Conservation (phyloP, 108 stramenopile genomes). For the Epithemia pelagica region DNA sequence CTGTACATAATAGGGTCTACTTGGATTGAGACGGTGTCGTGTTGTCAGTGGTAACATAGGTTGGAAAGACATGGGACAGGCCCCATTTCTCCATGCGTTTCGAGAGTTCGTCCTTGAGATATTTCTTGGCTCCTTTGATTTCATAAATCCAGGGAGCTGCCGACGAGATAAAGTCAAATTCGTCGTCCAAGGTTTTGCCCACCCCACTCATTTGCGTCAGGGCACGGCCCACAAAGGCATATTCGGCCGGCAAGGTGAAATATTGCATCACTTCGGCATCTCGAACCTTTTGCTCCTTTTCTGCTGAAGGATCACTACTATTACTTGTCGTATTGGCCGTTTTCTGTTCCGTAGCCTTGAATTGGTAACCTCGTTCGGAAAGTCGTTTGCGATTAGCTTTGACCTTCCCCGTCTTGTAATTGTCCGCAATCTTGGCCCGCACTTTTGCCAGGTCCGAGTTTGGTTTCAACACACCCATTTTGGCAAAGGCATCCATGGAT, state of each 20-base stretch:
- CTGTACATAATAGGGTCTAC: too few species aligned
- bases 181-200: conserved; percentile 66
- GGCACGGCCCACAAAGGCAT: conserved; percentile 83
- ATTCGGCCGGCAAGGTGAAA: conserved; percentile 77
- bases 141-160: conserved; percentile 76
- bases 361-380: conserved; percentile 26
- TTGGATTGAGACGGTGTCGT: too few species aligned
- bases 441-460: conserved; percentile 64
- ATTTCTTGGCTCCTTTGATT: conserved; percentile 65
- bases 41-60: neutral
- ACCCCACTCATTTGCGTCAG: conserved; percentile 83
- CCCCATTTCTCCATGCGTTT: conserved; percentile 6
- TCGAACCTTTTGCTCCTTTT: conserved; percentile 11
- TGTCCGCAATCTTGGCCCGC: conserved; percentile 62
- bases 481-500: conserved; percentile 57
- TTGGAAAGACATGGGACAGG: neutral
- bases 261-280: conserved; percentile 76
- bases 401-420: conserved; percentile 71
- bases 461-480: conserved; percentile 76
- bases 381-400: conserved; percentile 41
- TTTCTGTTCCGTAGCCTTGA: conserved; percentile 31
- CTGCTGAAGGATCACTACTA: neutral
- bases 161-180: conserved; percentile 79
- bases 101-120: conserved; percentile 53
- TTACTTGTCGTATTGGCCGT: conserved; percentile 3